A percentile compares a stretch with the other conserved stretches of the same genome.
Evolutionary conservation across 768 basidiomycete species (phyloP).

Genomic region (Macrolepiota dolichaula): DNA sequence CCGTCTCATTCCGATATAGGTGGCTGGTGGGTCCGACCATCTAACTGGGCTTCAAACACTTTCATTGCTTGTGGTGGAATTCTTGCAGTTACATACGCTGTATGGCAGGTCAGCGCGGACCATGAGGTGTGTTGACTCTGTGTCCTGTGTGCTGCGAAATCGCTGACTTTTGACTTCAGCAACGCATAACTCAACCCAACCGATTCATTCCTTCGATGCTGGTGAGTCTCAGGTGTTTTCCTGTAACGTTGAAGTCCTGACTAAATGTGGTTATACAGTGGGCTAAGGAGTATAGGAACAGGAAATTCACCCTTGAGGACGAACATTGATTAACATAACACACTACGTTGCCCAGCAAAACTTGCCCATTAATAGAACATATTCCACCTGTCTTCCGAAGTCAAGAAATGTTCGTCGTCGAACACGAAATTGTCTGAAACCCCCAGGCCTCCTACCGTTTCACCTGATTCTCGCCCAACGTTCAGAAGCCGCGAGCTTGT

Average conservation of each 20-base stretch:
- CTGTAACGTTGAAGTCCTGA: neutral
- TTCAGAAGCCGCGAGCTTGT: neutral
- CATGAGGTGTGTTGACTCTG: conserved; percentile 59
- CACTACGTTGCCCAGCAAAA: neutral
- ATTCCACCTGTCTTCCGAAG: neutral
- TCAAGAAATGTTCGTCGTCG: neutral
- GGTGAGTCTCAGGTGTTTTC: conserved; percentile 37
- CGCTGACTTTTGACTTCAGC: conserved; percentile 29
- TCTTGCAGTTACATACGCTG: conserved; percentile 53
- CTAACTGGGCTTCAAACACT: conserved; percentile 89
- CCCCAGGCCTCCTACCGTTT: neutral
- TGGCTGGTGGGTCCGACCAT: conserved; percentile 93
- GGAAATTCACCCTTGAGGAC: conserved; percentile 3
- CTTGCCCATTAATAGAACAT: neutral
- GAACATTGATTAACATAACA: neutral
- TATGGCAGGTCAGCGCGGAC: conserved; percentile 73
- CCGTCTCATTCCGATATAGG: conserved; percentile 44
- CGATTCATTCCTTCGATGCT: conserved; percentile 78
- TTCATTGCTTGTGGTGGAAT: conserved; percentile 70
- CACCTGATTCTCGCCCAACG: neutral
- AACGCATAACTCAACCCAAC: conserved; percentile 54
- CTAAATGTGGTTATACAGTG: conserved; percentile 20
- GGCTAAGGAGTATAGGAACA: conserved; percentile 31
- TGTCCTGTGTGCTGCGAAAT: neutral
- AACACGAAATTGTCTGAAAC: neutral